Evolutionary conservation across 2,329 filamentous ascomycete genomes (phyloP), one percentile per base, ranked within the genome.

Genomic region (Phialophora chinensis): DNA sequence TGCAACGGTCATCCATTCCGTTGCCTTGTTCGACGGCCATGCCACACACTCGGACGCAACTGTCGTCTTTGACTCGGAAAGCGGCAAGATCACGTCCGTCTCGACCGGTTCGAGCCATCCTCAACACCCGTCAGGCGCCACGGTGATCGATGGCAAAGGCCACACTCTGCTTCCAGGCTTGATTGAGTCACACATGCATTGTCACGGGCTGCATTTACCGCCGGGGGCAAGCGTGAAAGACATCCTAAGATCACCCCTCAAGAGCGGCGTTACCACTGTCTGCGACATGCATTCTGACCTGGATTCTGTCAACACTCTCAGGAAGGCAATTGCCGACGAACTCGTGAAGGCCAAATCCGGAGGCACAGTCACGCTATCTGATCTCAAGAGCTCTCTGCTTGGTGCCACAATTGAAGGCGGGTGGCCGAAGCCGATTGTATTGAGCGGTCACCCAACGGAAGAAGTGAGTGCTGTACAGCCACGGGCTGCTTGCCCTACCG

Each of bases 391-490:
- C 0, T 79, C 80, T 1, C 80, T 82, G 11, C 77, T 80, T 68
- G 78, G 80, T 0, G 84, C 84, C 4, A 85, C 83, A 0, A 80
- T 86, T 35, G 78, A 83, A 4, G 82, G 80, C 44, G 84, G 84
- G 2, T 86, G 84, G 84, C 84, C 84, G 76, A 83, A 69, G 56
- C 71, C 68, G 27, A 67, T 71, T 38, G 71, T 72, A 14, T 59
- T 72, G 2, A 62, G 44, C 23, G 65, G 62, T 44, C 52, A 71
- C 57, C 66, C 71, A 31, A 57, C 74, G 78, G 72, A 80, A 74
- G 11, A 66, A 72, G 52, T 71, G 65, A 64, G 65, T 59, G 27
- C 54, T n/a, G 10, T 35, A 50, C 25, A 47, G n/a, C 47, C 7
- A 25, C 25, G 4, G 47, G 6, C 47, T 50, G 12, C 20, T 29